Evolutionary conservation across 192 early-diverging fungal genomes (phyloP).

Genomic region (Gonapodya prolifera): DNA sequence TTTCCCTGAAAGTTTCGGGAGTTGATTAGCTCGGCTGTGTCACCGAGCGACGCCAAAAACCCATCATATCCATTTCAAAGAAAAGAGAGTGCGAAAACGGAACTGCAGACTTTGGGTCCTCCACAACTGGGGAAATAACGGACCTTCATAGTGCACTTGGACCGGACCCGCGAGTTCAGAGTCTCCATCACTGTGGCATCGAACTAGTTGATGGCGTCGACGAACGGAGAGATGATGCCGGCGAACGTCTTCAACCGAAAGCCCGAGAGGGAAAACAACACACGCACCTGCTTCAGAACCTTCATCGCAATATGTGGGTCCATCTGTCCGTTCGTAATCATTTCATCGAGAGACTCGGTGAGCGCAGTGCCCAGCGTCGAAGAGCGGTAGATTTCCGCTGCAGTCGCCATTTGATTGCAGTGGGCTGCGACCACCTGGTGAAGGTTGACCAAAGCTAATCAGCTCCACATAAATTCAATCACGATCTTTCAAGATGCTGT

Average conservation of each 20-base stretch:
- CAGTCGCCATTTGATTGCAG: not conserved
- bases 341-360: slow-evolving; percentile 91
- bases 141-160: slow-evolving; percentile 76
- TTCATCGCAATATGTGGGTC: slow-evolving; percentile 79
- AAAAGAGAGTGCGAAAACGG: not conserved
- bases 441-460: not conserved
- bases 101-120: not conserved
- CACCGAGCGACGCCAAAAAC: not conserved
- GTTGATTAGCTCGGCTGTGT: not conserved
- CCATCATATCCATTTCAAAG: not conserved
- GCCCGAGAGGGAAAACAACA: not conserved
- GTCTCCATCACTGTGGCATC: slow-evolving; percentile 82
- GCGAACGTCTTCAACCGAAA: not conserved
- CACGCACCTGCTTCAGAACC: slow-evolving; percentile 62
- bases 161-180: slow-evolving; percentile 62
- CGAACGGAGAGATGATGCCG: not conserved
- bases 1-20: slow-evolving; percentile 42
- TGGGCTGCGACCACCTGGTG: not conserved
- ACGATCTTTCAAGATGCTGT: too few relatives aligned
- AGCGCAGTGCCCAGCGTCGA: slow-evolving; percentile 76
- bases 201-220: slow-evolving; percentile 36
- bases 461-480: not conserved
- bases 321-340: slow-evolving; percentile 76
- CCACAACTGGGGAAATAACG: not conserved
- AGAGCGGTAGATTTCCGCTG: slow-evolving; percentile 31